Evolutionary conservation across 805 yeast species (phyloP).

Genomic region (Candida railenensis): DNA sequence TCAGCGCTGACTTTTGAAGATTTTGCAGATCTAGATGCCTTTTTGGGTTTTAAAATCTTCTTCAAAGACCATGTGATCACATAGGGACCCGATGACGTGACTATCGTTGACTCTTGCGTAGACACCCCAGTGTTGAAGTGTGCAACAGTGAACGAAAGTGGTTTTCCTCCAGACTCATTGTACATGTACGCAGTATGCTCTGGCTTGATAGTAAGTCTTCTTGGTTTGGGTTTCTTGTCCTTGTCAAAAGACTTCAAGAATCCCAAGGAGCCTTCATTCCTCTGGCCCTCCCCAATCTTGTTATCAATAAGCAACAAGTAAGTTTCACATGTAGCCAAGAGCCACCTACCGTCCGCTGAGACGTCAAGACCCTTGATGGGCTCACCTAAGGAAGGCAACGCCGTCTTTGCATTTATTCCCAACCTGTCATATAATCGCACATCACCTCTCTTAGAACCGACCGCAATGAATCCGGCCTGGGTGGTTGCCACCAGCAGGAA

Average conservation of each 20-base stretch:
- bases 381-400: constrained; percentile 82
- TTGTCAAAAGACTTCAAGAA: constrained; percentile 63
- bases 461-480: constrained; percentile 69
- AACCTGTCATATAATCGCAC: constrained; percentile 69
- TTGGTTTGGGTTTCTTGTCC: constrained; percentile 67
- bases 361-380: constrained; percentile 64
- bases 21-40: constrained; percentile 13
- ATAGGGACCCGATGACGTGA: constrained; percentile 79
- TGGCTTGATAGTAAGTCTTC: constrained; percentile 63
- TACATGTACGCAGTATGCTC: constrained; percentile 68
- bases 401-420: constrained; percentile 76
- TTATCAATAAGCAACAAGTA: constrained; percentile 72
- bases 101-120: constrained; percentile 65
- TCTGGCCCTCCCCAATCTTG: constrained; percentile 56
- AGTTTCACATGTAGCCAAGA: constrained; percentile 75
- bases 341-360: constrained; percentile 78
- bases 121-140: constrained; percentile 72
- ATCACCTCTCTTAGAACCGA: constrained; percentile 74
- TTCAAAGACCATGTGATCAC: constrained; percentile 77
- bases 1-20: neutral
- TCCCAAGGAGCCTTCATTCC: constrained; percentile 59
- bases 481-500: constrained; percentile 71
- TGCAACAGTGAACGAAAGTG: constrained; percentile 67
- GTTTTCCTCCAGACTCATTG: constrained; percentile 42
- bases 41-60: constrained; percentile 53